Conservation (phyloP, 148 eudicot species). For the Limonium bicolor region DNA sequence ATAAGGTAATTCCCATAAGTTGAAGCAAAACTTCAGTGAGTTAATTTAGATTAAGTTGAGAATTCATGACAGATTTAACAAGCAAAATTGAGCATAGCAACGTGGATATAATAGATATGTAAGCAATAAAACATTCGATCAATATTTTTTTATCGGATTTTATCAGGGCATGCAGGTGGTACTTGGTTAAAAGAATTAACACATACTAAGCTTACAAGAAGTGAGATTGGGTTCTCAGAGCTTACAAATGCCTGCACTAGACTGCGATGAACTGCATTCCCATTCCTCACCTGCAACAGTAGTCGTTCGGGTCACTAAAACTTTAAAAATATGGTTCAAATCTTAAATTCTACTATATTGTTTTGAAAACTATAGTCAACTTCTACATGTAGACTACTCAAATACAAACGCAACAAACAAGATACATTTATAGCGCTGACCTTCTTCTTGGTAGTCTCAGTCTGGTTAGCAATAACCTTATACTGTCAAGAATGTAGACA, state of each 20-base stretch:
- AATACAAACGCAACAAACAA: background rate
- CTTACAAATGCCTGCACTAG: slow-evolving; percentile 55
- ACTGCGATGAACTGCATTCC: slow-evolving; percentile 26
- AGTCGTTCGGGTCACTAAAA: background rate
- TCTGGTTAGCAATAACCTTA: slow-evolving; percentile 26
- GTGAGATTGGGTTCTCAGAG: no score
- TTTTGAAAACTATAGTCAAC: background rate
- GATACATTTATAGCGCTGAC: slow-evolving; percentile 11
- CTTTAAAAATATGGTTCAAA: background rate
- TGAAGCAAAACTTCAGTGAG: no score
- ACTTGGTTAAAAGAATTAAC: no score
- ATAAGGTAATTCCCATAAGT: no score
- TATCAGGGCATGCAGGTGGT: no score
- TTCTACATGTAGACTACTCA: background rate
- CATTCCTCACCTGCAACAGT: slow-evolving; percentile 39
- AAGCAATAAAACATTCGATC: no score
- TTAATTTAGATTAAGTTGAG: no score
- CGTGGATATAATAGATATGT: no score
- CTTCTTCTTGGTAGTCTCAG: slow-evolving; percentile 58
- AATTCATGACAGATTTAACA: no score
- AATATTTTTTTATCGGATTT: no score
- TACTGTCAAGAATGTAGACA: slow-evolving; percentile 17
- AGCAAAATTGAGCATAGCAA: no score
- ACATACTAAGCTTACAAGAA: no score
- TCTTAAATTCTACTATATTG: background rate